These are phyloP conservation scores for Dothideomycetes sp. DNA, from an alignment of 2,329 filamentous ascomycete species.

Conservation along the genomic window DNA sequence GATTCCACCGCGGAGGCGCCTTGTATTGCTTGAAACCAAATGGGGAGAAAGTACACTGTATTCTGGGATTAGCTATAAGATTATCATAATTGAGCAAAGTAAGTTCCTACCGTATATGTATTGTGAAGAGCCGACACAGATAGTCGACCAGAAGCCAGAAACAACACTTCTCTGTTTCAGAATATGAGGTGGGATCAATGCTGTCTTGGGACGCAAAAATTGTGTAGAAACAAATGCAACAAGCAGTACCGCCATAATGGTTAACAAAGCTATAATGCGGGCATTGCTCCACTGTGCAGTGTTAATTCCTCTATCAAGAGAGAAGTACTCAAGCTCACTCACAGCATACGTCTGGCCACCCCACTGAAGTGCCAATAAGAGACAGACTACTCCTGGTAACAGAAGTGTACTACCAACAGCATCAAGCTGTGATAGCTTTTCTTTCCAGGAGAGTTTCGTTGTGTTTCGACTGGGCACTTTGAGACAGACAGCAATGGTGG, in stretches of 20 bases:
- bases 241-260: neutral
- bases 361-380: constrained; percentile 37
- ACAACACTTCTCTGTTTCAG: neutral
- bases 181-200: neutral
- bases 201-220: neutral
- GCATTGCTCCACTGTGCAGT: neutral
- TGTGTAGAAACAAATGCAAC: neutral
- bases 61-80: neutral
- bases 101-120: neutral
- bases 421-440: constrained; percentile 35
- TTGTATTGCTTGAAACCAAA: constrained; percentile 42
- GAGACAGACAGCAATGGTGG: constrained; percentile 29
- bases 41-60: constrained; percentile 30
- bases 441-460: constrained; percentile 17
- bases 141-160: neutral
- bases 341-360: constrained; percentile 25
- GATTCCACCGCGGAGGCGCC: constrained; percentile 33
- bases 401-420: constrained; percentile 28
- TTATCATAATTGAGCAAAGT: constrained; percentile 11
- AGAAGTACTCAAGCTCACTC: constrained; percentile 11
- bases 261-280: neutral
- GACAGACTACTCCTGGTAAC: constrained; percentile 27
- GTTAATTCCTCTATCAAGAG: constrained; percentile 18
- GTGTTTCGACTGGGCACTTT: constrained; percentile 20
- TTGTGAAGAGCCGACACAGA: neutral